Evolutionary conservation across 2,329 filamentous ascomycete species (phyloP), one percentile per base, ranked within the genome.

Genomic region (Aschersonia sp.): DNA sequence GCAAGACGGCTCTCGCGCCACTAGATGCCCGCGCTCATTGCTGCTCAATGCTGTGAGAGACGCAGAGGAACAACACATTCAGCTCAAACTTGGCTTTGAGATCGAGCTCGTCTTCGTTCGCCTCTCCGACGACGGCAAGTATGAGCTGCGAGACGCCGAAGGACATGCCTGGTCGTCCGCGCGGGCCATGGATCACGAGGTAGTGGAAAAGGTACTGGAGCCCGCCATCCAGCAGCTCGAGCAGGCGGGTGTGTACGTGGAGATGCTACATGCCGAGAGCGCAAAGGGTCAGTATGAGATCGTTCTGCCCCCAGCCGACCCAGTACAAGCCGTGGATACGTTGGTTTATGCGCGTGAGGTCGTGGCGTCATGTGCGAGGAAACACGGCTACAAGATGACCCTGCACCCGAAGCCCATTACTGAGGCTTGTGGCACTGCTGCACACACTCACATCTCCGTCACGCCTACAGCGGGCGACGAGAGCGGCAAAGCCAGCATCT

Each of bases 241-340:
- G 2, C 63, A 67, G 0, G 75, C 79, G 10, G 81, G 75, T 32
- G 83, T 92, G 46, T 64, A 76, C 31, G 66, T 88, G 7, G 78
- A 87, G 52, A 78, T 86, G 62, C 75, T 87, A 56, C 87, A 94
- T 55, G 70, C 86, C 0, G 86, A 92, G 60, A 79, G 76, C 42
- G 78, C 81, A 1, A 71, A 75, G 0, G 84, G 85, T 1, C 86
- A 92, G 59, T 92, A 85, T 61, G 85, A 90, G 61, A 76, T 94
- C 48, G 69, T 88, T 2, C 71, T 92, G 0, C 75, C 82, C 0
- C 75, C 80, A 0, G 68, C 71, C 0, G 63, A 76, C 0, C 79
- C 85, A 0, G 63, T 90, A 0, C 66, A 76, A 41, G 84, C 86
- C 0, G 76, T 87, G 31, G 87, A 92, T 59, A 75, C 71, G 0